Evolutionary conservation across 139 green algal species (phyloP).

Genomic region (Coccomyxa sp.): DNA sequence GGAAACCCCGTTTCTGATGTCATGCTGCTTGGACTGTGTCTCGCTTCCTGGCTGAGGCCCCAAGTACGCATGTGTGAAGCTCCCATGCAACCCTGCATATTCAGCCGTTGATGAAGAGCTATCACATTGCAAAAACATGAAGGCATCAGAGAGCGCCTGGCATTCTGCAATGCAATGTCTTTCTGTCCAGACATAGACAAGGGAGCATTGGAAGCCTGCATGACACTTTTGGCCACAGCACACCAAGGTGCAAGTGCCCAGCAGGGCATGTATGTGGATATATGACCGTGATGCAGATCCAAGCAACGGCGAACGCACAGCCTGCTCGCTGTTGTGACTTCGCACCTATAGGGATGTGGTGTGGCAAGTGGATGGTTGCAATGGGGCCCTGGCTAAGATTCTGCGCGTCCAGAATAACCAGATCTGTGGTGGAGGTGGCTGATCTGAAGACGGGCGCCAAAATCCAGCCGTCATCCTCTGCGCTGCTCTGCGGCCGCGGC

Average conservation of each 20-base stretch:
- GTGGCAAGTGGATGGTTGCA: not conserved
- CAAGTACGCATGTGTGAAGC: not conserved
- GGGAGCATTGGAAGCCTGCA: not conserved
- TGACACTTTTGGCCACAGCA: not conserved
- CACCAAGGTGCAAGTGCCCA: not conserved
- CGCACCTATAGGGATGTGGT: not conserved
- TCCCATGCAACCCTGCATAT: not conserved
- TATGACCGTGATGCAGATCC: not conserved
- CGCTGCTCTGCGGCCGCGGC: not conserved
- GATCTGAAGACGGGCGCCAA: not conserved
- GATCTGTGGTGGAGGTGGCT: not conserved
- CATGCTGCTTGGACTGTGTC: not conserved
- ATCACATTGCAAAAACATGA: not conserved
- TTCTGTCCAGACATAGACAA: not conserved
- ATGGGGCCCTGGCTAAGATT: not conserved
- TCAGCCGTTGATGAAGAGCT: not conserved
- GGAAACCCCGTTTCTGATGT: not conserved
- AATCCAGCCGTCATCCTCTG: not conserved
- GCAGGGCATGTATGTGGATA: not conserved
- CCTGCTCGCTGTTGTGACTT: not conserved
- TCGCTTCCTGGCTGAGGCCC: too few relatives aligned
- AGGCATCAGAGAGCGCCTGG: not conserved
- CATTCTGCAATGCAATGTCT: not conserved
- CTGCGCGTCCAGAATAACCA: not conserved
- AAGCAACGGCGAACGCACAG: not conserved